A percentile compares a stretch with the other conserved stretches of the same genome.
Conservation (phyloP, 23 red algal genomes). For the Pyropia yezoensis region DNA sequence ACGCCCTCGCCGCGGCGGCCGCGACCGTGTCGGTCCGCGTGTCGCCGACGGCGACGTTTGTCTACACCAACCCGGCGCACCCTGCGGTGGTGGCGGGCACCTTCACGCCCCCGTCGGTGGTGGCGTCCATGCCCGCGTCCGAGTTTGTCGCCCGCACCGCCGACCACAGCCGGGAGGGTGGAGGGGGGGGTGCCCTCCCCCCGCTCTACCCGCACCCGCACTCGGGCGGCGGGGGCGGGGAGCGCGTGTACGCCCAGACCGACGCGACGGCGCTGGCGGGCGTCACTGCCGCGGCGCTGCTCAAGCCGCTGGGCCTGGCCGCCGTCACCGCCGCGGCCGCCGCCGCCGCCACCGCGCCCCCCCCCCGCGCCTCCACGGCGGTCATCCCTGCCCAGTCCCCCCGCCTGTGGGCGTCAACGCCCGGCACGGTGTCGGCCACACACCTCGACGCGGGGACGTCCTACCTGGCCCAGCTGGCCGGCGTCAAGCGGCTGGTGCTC, state of each 20-base stretch:
- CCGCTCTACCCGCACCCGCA: not conserved
- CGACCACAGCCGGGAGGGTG: not conserved
- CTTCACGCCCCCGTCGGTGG: not conserved
- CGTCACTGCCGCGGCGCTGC: too few species aligned
- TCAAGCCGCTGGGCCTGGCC: too few species aligned
- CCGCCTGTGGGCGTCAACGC: slow-evolving; percentile 49
- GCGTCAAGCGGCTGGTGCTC: slow-evolving; percentile 51
- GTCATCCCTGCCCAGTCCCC: slow-evolving; percentile 16
- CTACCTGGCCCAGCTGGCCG: slow-evolving; percentile 23
- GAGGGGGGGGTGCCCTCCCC: too few species aligned
- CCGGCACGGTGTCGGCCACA: slow-evolving; percentile 42
- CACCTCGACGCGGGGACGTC: slow-evolving; percentile 57
- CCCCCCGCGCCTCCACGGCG: not conserved
- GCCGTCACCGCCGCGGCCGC: too few species aligned
- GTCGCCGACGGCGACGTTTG: too few species aligned
- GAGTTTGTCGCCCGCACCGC: not conserved
- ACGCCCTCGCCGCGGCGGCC: too few species aligned
- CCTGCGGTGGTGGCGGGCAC: not conserved
- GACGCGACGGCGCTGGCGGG: too few species aligned
- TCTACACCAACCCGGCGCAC: too few species aligned
- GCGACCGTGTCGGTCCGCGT: too few species aligned
- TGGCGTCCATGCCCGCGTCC: not conserved
- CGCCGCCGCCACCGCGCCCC: not conserved
- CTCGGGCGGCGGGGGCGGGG: not conserved
- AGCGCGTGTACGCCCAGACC: not conserved